Evolutionary conservation across 2,329 filamentous ascomycete genomes (phyloP).

Genomic region (Aspergillus nomiae): DNA sequence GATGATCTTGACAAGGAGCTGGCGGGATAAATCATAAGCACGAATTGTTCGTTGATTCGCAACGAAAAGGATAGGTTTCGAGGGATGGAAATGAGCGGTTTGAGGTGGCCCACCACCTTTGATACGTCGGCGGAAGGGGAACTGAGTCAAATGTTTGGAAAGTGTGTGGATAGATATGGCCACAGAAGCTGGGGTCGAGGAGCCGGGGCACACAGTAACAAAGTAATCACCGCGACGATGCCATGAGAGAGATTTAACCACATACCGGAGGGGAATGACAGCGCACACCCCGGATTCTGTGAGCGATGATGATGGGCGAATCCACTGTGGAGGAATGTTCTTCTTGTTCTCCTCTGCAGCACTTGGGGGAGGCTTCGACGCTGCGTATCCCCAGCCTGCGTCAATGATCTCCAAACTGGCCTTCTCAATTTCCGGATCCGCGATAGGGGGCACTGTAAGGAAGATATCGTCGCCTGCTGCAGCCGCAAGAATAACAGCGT

Average conservation of each 20-base stretch:
- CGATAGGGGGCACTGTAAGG: slow-evolving; percentile 74
- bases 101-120: slow-evolving; percentile 77
- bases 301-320: slow-evolving; percentile 71
- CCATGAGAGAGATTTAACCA: slow-evolving; percentile 88
- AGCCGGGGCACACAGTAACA: slow-evolving; percentile 77
- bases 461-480: slow-evolving; percentile 83
- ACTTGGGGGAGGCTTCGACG: slow-evolving; percentile 56
- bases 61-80: slow-evolving; percentile 89
- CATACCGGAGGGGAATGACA: slow-evolving; percentile 75
- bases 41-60: slow-evolving; percentile 92
- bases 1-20: slow-evolving; percentile 88
- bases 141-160: slow-evolving; percentile 90
- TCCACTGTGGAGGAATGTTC: slow-evolving; percentile 78
- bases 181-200: slow-evolving; percentile 50
- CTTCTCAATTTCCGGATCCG: slow-evolving; percentile 72
- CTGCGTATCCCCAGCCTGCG: slow-evolving; percentile 91
- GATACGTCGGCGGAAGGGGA: slow-evolving; percentile 77
- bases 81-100: slow-evolving; percentile 91
- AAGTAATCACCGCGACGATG: slow-evolving; percentile 94
- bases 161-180: slow-evolving; percentile 94
- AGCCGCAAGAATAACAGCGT: slow-evolving; percentile 78
- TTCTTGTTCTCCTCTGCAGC: slow-evolving; percentile 62
- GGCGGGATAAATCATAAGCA: slow-evolving; percentile 88
- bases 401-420: slow-evolving; percentile 76
- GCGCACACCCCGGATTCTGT: slow-evolving; percentile 76